Percentiles rank a stretch among this genome's conserved stretches.
Evolutionary conservation across 2,329 filamentous ascomycete genomes (phyloP).

Genomic region (Cladobotryum protrusum): DNA sequence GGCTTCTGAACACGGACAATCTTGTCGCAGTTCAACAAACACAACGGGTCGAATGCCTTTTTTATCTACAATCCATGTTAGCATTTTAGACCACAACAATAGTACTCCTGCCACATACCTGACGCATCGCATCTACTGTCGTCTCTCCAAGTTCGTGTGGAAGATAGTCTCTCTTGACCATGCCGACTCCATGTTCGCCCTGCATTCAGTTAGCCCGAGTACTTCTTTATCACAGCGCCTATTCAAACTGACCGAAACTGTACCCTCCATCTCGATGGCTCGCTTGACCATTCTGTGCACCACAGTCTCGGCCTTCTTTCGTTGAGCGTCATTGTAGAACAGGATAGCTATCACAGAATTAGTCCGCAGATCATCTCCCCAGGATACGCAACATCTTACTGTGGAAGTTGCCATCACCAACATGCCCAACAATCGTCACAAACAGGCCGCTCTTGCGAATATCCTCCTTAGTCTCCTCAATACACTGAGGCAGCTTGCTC

Average conservation of each 20-base stretch:
- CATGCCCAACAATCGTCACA: slow-evolving; percentile 59
- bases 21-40: slow-evolving; percentile 64
- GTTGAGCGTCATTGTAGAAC: slow-evolving; percentile 59
- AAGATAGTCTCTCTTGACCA: slow-evolving; percentile 81
- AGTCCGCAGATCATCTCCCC: neutral
- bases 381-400: slow-evolving; percentile 26
- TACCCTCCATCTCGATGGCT: slow-evolving; percentile 78
- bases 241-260: slow-evolving; percentile 54
- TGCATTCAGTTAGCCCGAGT: slow-evolving; percentile 18
- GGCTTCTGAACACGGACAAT: slow-evolving; percentile 53
- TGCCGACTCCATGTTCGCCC: slow-evolving; percentile 77
- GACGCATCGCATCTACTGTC: slow-evolving; percentile 78
- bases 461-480: slow-evolving; percentile 60
- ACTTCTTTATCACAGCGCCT: neutral
- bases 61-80: slow-evolving; percentile 54
- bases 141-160: slow-evolving; percentile 67
- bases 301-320: slow-evolving; percentile 59
- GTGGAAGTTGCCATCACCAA: slow-evolving; percentile 77
- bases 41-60: slow-evolving; percentile 70
- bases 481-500: slow-evolving; percentile 64
- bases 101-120: slow-evolving; percentile 40
- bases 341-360: slow-evolving; percentile 38
- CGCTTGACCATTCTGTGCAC: slow-evolving; percentile 82
- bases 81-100: neutral
- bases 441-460: slow-evolving; percentile 38